Evolutionary conservation across 768 basidiomycete genomes (phyloP).

Genomic region (Rhodotorula kratochvilovae): DNA sequence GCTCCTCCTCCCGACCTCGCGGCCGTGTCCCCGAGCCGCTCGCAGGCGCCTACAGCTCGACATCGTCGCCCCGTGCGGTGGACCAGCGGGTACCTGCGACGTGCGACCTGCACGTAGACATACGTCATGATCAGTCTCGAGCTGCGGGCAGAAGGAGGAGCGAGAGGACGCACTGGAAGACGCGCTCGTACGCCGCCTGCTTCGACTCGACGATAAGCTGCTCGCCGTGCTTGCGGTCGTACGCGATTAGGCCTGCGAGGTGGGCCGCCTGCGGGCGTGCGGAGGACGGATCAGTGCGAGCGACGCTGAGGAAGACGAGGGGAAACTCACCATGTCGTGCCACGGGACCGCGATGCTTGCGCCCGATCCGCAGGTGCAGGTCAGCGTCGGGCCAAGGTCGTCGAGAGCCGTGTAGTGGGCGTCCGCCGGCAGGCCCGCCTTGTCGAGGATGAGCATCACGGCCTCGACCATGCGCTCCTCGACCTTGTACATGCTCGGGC

Average conservation of each 20-base stretch:
- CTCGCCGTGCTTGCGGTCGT: no score
- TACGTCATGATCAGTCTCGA: background rate
- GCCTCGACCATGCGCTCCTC: fast-evolving
- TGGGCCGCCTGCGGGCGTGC: background rate
- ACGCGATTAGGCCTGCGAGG: no score
- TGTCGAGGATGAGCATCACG: background rate
- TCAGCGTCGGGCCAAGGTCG: background rate
- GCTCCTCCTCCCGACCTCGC: no score
- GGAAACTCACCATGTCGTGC: background rate
- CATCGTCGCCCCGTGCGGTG: no score
- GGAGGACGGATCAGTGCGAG: background rate
- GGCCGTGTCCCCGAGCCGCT: no score
- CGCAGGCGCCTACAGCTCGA: no score
- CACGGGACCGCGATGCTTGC: background rate
- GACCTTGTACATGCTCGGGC: background rate
- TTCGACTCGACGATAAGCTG: background rate
- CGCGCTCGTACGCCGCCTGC: background rate
- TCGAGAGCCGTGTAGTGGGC: background rate
- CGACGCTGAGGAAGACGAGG: no score
- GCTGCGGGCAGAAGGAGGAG: background rate
- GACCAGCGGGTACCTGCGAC: background rate
- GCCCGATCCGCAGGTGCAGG: background rate
- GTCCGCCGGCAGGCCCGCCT: background rate
- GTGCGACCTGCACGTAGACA: background rate
- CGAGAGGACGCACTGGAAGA: background rate